phyloP scores from a whole-genome alignment of 179 eudicot genomes.

The Camellia oleifera region DNA sequence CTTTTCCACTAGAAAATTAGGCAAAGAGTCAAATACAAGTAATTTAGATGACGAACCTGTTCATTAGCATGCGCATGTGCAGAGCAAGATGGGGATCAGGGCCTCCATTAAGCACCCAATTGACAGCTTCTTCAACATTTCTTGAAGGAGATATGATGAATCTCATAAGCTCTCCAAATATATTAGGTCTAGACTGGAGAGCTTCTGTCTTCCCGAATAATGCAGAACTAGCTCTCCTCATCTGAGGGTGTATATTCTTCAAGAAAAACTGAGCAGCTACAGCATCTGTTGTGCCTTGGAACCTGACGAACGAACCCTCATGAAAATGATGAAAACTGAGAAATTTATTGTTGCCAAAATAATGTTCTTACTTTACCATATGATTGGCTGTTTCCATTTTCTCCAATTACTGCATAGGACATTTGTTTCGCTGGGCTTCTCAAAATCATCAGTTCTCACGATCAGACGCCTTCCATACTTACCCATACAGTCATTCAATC shows the following conservation, averaged over 20 bases:
- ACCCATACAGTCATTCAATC: constrained; percentile 16
- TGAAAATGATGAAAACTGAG: background rate
- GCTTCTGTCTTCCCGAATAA: constrained; percentile 63
- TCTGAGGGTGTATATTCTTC: constrained; percentile 51
- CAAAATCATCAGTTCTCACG: constrained; percentile 73
- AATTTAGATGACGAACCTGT: constrained; percentile 40
- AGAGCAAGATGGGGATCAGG: constrained; percentile 67
- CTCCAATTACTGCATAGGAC: constrained; percentile 80
- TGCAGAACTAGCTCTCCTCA: constrained; percentile 59
- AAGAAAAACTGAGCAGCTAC: constrained; percentile 21
- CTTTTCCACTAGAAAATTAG: background rate
- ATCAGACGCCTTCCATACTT: constrained; percentile 63
- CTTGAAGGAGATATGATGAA: constrained; percentile 69
- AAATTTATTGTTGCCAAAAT: background rate
- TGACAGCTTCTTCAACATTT: constrained; percentile 58
- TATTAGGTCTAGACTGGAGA: constrained; percentile 65
- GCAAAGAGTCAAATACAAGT: background rate
- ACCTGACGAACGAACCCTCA: constrained; percentile 14
- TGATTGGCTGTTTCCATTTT: constrained; percentile 75
- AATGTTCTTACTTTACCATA: constrained; percentile 48
- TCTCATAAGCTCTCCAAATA: constrained; percentile 75
- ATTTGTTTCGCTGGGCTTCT: constrained; percentile 61
- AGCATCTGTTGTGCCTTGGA: constrained; percentile 17
- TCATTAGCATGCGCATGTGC: constrained; percentile 88
- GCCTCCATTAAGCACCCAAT: constrained; percentile 59